phyloP scores from a whole-genome alignment of 2,329 filamentous ascomycete genomes.

The Blastomyces silverae region DNA sequence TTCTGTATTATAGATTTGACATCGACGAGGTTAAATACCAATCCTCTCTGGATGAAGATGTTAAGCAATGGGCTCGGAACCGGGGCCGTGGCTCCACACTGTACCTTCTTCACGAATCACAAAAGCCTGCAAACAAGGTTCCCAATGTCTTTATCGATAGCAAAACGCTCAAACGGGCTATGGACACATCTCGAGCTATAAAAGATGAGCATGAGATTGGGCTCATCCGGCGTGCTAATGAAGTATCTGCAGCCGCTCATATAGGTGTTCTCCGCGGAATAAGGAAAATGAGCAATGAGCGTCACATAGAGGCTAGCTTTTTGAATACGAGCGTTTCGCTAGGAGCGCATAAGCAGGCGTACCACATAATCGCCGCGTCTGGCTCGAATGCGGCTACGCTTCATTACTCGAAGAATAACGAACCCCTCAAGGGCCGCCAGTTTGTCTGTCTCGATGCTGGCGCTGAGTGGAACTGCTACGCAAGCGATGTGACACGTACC shows the following conservation, averaged over 20 bases:
- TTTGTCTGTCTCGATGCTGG: conserved; percentile 82
- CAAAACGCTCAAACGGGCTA: conserved; percentile 43
- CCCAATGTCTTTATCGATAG: conserved; percentile 22
- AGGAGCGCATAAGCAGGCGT: conserved; percentile 75
- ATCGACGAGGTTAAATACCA: conserved; percentile 64
- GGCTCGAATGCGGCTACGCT: conserved; percentile 76
- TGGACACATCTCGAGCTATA: conserved; percentile 61
- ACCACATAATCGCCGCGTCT: conserved; percentile 75
- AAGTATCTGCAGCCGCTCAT: conserved; percentile 62
- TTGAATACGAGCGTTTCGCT: conserved; percentile 66
- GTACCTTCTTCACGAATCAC: conserved; percentile 35
- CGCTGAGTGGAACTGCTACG: conserved; percentile 66
- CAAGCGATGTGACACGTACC: conserved; percentile 70
- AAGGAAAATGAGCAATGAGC: conserved; percentile 63
- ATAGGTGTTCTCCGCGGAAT: conserved; percentile 56
- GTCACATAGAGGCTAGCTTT: conserved; percentile 75
- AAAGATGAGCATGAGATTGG: conserved; percentile 71
- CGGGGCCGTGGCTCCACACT: conserved; percentile 28
- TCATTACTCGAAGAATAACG: conserved; percentile 78
- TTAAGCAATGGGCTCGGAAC: conserved; percentile 37
- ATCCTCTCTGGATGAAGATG: conserved; percentile 44
- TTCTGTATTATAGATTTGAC: conserved; percentile 47
- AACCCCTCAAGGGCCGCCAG: conserved; percentile 61
- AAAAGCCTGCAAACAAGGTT: conserved; percentile 24
- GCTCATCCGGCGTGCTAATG: conserved; percentile 64